Base-by-base conservation (phyloP, 495 filamentous ascomycete species). In the Lophium mytilinum region DNA sequence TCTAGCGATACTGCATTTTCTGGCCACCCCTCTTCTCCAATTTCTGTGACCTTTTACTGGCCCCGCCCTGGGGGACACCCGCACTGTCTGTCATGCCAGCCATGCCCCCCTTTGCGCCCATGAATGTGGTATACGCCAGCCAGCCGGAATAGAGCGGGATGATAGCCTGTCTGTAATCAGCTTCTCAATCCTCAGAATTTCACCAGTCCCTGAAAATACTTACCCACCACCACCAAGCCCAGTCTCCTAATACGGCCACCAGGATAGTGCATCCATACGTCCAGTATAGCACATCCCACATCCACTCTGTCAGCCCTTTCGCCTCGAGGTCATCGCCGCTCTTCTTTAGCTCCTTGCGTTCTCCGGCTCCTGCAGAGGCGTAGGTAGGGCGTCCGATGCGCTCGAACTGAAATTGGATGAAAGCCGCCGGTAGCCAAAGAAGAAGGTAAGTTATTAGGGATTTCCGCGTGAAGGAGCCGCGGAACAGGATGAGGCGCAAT, bases 261-360 rank as follows among this genome's bases (percentile, higher is more conserved):
- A 66, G 64, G 64, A 60, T 71, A 70, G 60, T 66, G 70, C 72
- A 82, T 66, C 19, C 81, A 81, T 67, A 72, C 35, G 83, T 81
- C 73, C 93, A 90, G 77, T 95, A 97, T 36, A 96, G 75, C 24
- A 96, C 78, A 74, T 98, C 93, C 79, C 92, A 97, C 86, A 96
- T 88, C 73, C 91, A 98, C 72, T 98, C 93, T 8, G 90, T 97
- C 71, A 98, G 73, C 0, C 93, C 93, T 24, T 86, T 81, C 0
- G 89, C 89, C 30, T 88, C 84, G 21, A 98, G 78, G 69, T 97
- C 93, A 69, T 97, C 92, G 15, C 93, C 93, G 0, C 85, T 76
- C 12, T 76, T 80, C 60, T 81, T 82, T 41, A 97, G 73, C 3
- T 83, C 81, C 24, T 30, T 30, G 24, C 24, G 24, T 30, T 30